A percentile compares a stretch with the other conserved stretches of the same genome.
Evolutionary conservation across 1,284 basidiomycete genomes (phyloP).

Genomic region (Cystobasidiaceae sp.): DNA sequence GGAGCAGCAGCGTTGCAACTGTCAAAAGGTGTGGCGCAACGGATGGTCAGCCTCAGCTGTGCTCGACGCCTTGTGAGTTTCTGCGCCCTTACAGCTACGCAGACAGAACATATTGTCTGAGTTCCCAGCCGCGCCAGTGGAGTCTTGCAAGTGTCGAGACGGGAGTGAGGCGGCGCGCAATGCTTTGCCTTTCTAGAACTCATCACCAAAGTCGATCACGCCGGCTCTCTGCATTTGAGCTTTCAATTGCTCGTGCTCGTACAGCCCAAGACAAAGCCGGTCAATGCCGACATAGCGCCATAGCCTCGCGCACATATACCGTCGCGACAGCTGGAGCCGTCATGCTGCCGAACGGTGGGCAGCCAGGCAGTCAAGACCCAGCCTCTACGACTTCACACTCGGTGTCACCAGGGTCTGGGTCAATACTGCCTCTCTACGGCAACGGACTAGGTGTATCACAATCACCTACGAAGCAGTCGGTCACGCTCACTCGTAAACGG

Average conservation of each 20-base stretch:
- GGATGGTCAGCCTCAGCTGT: not conserved
- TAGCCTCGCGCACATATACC: too few relatives aligned
- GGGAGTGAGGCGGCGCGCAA: too few relatives aligned
- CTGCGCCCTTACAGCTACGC: conserved; percentile 30
- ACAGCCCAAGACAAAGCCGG: too few relatives aligned
- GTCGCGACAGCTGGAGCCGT: too few relatives aligned
- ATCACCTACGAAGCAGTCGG: not conserved
- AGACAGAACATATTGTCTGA: conserved; percentile 19
- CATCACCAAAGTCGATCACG: too few relatives aligned
- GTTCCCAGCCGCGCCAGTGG: too few relatives aligned
- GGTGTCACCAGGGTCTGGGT: not conserved
- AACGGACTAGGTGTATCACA: not conserved
- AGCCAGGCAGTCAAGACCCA: not conserved
- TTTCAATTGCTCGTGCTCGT: too few relatives aligned
- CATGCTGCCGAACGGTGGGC: not conserved
- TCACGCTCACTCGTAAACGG: conserved; percentile 23
- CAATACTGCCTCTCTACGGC: conserved; percentile 9
- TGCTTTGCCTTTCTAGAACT: too few relatives aligned
- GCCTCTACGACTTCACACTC: not conserved
- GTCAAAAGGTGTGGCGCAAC: not conserved
- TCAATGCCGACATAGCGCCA: too few relatives aligned
- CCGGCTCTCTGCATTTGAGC: too few relatives aligned
- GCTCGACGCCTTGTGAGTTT: too few relatives aligned
- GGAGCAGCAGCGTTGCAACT: conserved; percentile 25
- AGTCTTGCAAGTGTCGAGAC: too few relatives aligned